Evolutionary conservation across 208 protist genomes (phyloP), one percentile per base, ranked within the genome.

Genomic region (Leishmania martiniquensis): DNA sequence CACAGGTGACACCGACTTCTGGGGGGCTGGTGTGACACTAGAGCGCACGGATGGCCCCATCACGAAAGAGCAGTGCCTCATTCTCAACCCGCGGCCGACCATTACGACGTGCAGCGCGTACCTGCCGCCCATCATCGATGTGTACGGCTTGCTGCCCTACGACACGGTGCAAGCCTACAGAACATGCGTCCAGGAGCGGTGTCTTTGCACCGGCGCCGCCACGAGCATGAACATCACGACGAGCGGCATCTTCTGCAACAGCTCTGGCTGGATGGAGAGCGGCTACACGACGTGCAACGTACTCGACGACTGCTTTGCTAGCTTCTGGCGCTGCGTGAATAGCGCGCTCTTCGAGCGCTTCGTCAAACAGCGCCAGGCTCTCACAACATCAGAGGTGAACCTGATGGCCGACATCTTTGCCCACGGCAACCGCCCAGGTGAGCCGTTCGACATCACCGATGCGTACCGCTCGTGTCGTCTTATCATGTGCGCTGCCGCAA

Each of bases 311-410:
- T 93, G 89, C 80, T 91, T 91, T 72, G 69, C 45, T 2, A 65
- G 68, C 32, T 93, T 90, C 71, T 93, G 87, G 87, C 25, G 67
- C 52, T 93, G 89, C 72, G 59, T 86, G 9, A 84, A 84, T 67
- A 77, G 45, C 0, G 77, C 85, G 22, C 51, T 63, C 2, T 72
- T 84, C 47, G 59, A 62, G 51, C 71, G 76, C 29, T 79, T 83
- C 81, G 32, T 81, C 71, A 34, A 54, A 34, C 22, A 47, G 52
- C 37, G 17, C 12, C 22, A 5, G 5, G 52, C 55, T 4, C 65
- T 88, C 10, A 59, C 47, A 0, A 22, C 71, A 3, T 59, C n/a
- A 2, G 87, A 90, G 77, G 63, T 44, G 7, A 59, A 77, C 13
- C 3, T 83, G 22, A 68, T 81, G 57, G 20, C 69, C 22, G 84